Evolutionary conservation across 2,329 filamentous ascomycete species (phyloP), one percentile per base, ranked within the genome.

Genomic region (Calonectria hawksworthii): DNA sequence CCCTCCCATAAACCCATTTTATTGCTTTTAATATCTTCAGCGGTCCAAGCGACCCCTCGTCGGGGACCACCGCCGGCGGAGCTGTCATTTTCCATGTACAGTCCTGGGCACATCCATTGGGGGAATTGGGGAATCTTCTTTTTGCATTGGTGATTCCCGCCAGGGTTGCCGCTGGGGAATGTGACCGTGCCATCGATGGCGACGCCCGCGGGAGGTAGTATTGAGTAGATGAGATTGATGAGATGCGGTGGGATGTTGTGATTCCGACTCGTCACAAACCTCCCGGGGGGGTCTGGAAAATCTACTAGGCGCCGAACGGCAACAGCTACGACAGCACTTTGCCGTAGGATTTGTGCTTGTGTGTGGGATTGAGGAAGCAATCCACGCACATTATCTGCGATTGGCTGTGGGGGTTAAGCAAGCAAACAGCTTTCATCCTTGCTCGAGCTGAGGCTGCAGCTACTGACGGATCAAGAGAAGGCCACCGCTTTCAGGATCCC

Each of bases 151-250:
- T 16, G 54, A 59, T 68, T 65, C 52, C 41, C 66, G 28, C 51
- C 41, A 38, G 71, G 59, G 63, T 52, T 67, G n/a, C 47, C 26
- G 38, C 28, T 28, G 51, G 38, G 47, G 61, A 69, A 69, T 69
- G 56, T 13, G 47, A 65, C 71, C n/a, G 56, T 69, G 65, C 21
- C 56, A 65, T 69, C n/a, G 66, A 64, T 50, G 47, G 56, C 23
- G 50, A 54, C 44, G 38, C 38, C 30, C 38, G 51, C 18, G 38
- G 23, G 14, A 30, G 47, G 47, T 56, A 56, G 61, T 41, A 65
- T 65, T 36, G n/a, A 51, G 59, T 61, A 54, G 72, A 74, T 74
- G 67, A 74, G 72, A 74, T 72, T 68, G 70, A 72, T 73, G 71
- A 73, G 71, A 73, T 73, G 71, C 66, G 28, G 66, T 69, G 56